Conservation (phyloP, 345 rosid genomes). For the Gossypium longicalyx region DNA sequence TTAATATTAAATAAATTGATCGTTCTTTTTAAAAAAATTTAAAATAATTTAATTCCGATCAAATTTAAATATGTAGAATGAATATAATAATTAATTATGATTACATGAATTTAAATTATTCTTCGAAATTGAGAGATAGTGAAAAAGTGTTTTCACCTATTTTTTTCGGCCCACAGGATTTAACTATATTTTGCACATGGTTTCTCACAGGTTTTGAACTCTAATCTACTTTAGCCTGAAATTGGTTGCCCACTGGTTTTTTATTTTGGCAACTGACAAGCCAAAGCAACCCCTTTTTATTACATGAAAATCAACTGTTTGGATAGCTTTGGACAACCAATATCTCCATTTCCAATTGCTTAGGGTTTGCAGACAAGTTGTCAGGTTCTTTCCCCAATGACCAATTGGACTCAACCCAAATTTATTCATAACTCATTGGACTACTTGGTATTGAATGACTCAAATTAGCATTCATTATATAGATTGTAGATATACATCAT, state of each 20-base stretch:
- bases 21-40: rapidly evolving
- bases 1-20: too few species aligned
- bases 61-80: too few species aligned
- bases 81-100: too few species aligned
- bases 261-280: neutral
- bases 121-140: too few species aligned
- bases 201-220: slow-evolving; percentile 9
- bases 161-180: slow-evolving; percentile 25
- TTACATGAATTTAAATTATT: too few species aligned
- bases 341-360: slow-evolving; percentile 1
- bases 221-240: neutral
- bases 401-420: neutral
- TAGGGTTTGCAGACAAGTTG: slow-evolving; percentile 7
- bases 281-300: slow-evolving; percentile 7
- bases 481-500: neutral
- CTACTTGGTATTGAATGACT: neutral
- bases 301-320: neutral
- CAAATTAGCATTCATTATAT: neutral
- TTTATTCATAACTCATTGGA: neutral
- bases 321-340: neutral
- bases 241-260: slow-evolving; percentile 18
- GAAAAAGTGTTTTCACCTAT: too few species aligned
- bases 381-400: neutral
- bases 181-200: slow-evolving; percentile 24
- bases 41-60: too few species aligned